Base-by-base conservation (phyloP, 1,139 yeast genomes). In the Scheffersomyces stambukii region DNA sequence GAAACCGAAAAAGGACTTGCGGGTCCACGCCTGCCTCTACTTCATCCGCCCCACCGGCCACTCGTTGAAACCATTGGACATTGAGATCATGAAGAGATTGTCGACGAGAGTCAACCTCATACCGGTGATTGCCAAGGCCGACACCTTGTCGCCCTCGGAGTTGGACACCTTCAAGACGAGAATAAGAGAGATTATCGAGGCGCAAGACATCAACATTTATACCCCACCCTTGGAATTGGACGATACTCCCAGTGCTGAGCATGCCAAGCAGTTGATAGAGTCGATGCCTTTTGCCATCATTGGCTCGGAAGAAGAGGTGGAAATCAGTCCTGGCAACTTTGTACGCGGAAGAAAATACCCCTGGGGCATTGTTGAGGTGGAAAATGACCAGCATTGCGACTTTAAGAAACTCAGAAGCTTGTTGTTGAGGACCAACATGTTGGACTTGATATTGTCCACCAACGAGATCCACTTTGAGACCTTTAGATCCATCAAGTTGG, bases 301-400 rank as follows among this genome's bases (percentile, higher is more conserved):
- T 58, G 96, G 96, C 2, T 81, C 95, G 8, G 96, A 86, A 54
- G 81, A 81, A 39, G 95, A 84, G 49, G 81, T 78, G 38, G 89
- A 85, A 50, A 70, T 81, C 29, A 69, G 78, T 14, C 78, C 81
- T 25, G 96, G 96, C 21, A 71, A 75, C 41, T 66, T 74, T 40
- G 89, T 86, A 27, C 75, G 83, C 41, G 98, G 96, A 26, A 81
- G 99, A 60, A 85, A 85, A 56, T 91, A 91, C 54, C 89, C 95
- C 39, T 91, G 98, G 98, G 98, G 98, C 24, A 70, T 85, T 31
- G 97, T 91, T 29, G 97, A 91, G 58, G 96, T 91, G 30, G 98
- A 91, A 58, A 91, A 91, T 57, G 97, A 89, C 52, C 73, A 74
- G 38, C 97, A 91, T 56, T 89, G 96, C 62, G 98, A 91, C 60